phyloP scores from a whole-genome alignment of 2,329 filamentous ascomycete species.

The Elsinoe arachidis region DNA sequence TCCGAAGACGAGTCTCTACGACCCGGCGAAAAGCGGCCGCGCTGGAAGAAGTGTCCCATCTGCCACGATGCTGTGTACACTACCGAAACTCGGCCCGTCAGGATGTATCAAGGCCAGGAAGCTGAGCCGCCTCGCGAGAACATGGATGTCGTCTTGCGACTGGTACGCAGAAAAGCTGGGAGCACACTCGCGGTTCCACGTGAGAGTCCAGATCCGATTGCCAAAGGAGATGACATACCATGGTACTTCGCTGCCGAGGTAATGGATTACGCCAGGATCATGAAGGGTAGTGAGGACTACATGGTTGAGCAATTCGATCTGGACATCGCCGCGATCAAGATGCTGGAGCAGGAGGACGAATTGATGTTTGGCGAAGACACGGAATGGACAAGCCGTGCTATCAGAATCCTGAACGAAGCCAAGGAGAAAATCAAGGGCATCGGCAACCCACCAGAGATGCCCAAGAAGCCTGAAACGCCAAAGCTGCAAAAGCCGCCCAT shows the following conservation, averaged over 20 bases:
- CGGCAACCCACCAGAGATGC: conserved; percentile 52
- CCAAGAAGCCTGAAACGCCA: conserved; percentile 39
- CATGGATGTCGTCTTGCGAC: conserved; percentile 77
- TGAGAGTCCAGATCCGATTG: conserved; percentile 65
- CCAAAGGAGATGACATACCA: conserved; percentile 67
- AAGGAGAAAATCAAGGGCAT: conserved; percentile 67
- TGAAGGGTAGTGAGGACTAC: conserved; percentile 88
- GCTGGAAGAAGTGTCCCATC: conserved; percentile 93
- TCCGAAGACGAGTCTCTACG: conserved; percentile 60
- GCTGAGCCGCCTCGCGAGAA: conserved; percentile 70
- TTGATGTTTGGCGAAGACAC: conserved; percentile 83
- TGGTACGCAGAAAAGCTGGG: conserved; percentile 71
- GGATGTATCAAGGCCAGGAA: conserved; percentile 87
- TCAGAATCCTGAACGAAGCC: conserved; percentile 61
- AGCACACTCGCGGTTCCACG: conserved; percentile 82
- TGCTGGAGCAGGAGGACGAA: conserved; percentile 81
- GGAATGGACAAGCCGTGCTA: conserved; percentile 84
- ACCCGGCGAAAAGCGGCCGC: conserved; percentile 56
- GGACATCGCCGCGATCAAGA: conserved; percentile 65
- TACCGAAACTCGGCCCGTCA: conserved; percentile 79
- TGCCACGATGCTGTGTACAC: conserved; percentile 91
- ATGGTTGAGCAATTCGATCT: conserved; percentile 71
- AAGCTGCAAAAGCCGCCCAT: conserved; percentile 42
- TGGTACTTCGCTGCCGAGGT: conserved; percentile 95
- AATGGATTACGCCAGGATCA: conserved; percentile 86